Conservation (phyloP, 2,329 filamentous ascomycete species). For the Ceratocystis harringtonii region DNA sequence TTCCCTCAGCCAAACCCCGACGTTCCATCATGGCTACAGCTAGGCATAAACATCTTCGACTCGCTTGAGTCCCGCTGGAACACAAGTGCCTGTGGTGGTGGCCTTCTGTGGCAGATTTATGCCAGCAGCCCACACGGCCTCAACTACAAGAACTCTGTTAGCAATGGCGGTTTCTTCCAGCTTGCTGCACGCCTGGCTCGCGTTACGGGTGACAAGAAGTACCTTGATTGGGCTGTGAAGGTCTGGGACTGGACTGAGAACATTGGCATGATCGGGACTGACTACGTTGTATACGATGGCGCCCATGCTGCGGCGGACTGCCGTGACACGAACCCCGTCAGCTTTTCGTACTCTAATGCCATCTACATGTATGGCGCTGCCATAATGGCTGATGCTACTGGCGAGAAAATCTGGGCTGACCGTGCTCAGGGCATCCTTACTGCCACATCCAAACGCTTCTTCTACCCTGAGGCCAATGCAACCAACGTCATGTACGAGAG, state of each 20-base stretch:
- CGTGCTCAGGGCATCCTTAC: slow-evolving; percentile 38
- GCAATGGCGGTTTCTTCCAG: slow-evolving; percentile 73
- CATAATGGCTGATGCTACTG: slow-evolving; percentile 46
- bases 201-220: slow-evolving; percentile 51
- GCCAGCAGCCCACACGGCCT: slow-evolving; percentile 57
- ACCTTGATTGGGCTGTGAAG: slow-evolving; percentile 50
- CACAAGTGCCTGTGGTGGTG: slow-evolving; percentile 49
- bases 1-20: slow-evolving; percentile 44
- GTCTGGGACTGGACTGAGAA: slow-evolving; percentile 49
- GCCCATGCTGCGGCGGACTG: slow-evolving; percentile 42
- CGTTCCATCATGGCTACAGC: slow-evolving; percentile 48
- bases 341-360: slow-evolving; percentile 52
- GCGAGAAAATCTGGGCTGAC: slow-evolving; percentile 37
- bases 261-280: slow-evolving; percentile 40
- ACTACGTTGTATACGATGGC: slow-evolving; percentile 47
- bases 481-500: slow-evolving; percentile 50
- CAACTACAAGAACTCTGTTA: slow-evolving; percentile 64
- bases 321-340: slow-evolving; percentile 34
- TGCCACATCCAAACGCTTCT: slow-evolving; percentile 37
- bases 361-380: slow-evolving; percentile 52
- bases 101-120: slow-evolving; percentile 71
- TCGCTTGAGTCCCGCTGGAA: slow-evolving; percentile 58
- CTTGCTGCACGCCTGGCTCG: slow-evolving; percentile 60
- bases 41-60: slow-evolving; percentile 59
- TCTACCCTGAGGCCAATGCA: slow-evolving; percentile 35